Evolutionary conservation across 2,329 filamentous ascomycete genomes (phyloP).

Genomic region (Pestalotiopsis sp.): DNA sequence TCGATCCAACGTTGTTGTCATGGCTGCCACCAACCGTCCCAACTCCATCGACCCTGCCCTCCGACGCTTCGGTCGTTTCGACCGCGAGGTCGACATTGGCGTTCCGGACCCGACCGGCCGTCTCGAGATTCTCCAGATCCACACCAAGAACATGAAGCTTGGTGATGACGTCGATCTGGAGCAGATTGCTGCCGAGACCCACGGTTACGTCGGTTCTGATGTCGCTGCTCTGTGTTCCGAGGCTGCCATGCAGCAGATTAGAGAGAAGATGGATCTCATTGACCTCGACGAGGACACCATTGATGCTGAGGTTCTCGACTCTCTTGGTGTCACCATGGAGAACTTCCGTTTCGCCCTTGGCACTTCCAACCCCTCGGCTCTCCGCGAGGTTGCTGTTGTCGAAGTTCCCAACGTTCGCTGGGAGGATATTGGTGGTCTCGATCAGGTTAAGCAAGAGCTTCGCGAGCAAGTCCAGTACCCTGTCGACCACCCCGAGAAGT

Average conservation of each 20-base stretch:
- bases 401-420: slow-evolving; percentile 99
- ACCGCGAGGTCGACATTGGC: slow-evolving; percentile 97
- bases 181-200: slow-evolving; percentile 94
- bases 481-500: slow-evolving; percentile 98
- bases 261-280: slow-evolving; percentile 99
- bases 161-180: slow-evolving; percentile 95
- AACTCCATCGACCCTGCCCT: slow-evolving; percentile 98
- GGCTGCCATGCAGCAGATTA: slow-evolving; percentile 99
- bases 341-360: slow-evolving; percentile 99
- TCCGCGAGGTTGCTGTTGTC: slow-evolving; percentile 97
- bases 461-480: slow-evolving; percentile 99
- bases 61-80: slow-evolving; percentile 96
- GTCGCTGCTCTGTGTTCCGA: slow-evolving; percentile 97
- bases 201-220: slow-evolving; percentile 99
- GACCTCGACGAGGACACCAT: slow-evolving; percentile 99
- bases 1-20: slow-evolving; percentile 96
- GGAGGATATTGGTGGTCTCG: slow-evolving; percentile 99
- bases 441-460: slow-evolving; percentile 98
- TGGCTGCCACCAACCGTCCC: slow-evolving; percentile 97
- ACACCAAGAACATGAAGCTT: slow-evolving; percentile 99
- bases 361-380: slow-evolving; percentile 96
- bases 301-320: slow-evolving; percentile 96
- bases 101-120: slow-evolving; percentile 97
- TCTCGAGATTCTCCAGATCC: slow-evolving; percentile 98
- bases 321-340: slow-evolving; percentile 97